Evolutionary conservation across 805 yeast species (phyloP), one percentile per base, ranked within the genome.

Genomic region (Sporopachydermia quercuum): DNA sequence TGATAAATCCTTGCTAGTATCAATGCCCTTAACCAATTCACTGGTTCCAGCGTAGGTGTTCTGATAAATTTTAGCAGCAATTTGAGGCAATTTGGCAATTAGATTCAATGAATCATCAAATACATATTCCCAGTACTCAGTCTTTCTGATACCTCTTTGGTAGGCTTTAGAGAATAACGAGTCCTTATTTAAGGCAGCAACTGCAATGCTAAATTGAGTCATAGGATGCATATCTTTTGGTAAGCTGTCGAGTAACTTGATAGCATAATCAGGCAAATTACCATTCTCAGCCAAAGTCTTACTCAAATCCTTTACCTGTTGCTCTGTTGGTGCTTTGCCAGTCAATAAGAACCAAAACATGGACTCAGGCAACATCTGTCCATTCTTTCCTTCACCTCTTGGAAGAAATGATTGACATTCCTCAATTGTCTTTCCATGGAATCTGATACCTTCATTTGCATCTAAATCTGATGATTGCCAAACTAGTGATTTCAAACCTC

Each of bases 381-480:
- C 62, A 39, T 69, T 69, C 44, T 71, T 71, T 43, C 66, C 66
- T 19, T 53, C 52, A 27, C 55, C 73, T 55, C 69, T 70, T 46
- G 89, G 87, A 49, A 81, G 67, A 46, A 65, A 59, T 43, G 61
- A 54, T 60, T 78, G 87, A 57, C 82, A 75, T 48, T 80, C 82
- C 48, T 75, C 69, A 49, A 80, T 81, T 43, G 87, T 76, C 56
- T 68, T 65, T 42, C 86, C 86, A 60, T 81, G 82, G 68, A 81
- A 81, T 42, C 78, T 72, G 54, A 81, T 81, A 30, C 91, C 91
- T 52, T 72, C 74, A 40, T 73, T 65, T 40, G 89, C 78, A 56
- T 81, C 89, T 49, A 81, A 72, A 36, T 72, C 75, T 11, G 87
- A 78, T 41, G 85, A 77, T 54, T 80, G 86, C 91, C 91, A 81